A percentile compares a stretch with the other conserved stretches of the same genome.
Conservation (phyloP, 78 protist genomes). For the Dictyostelium firmibasis region DNA sequence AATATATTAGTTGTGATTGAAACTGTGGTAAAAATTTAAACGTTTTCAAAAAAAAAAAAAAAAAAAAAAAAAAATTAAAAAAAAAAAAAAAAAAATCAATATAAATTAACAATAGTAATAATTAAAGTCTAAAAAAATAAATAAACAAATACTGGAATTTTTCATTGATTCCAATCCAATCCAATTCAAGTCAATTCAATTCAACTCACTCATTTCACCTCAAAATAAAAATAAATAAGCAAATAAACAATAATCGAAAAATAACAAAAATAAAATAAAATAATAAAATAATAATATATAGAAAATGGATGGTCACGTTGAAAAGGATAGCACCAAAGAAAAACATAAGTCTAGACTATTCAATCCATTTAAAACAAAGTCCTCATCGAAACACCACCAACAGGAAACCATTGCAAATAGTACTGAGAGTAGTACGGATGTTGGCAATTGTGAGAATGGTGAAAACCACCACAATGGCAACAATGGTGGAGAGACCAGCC, state of each 20-base stretch:
- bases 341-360: neutral
- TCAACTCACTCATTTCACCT: neutral
- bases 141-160: neutral
- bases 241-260: neutral
- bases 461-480: neutral
- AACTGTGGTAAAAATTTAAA: neutral
- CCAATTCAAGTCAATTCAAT: neutral
- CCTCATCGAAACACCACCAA: neutral
- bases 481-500: neutral
- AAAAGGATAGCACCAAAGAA: neutral
- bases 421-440: neutral
- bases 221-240: neutral
- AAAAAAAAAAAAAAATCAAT: too few species aligned
- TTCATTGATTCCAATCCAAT: neutral
- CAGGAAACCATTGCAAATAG: neutral
- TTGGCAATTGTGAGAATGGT: neutral
- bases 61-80: neutral
- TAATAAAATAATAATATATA: neutral
- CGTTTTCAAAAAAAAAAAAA: neutral
- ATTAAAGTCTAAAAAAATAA: neutral
- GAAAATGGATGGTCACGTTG: neutral
- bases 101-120: too few species aligned
- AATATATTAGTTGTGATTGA: neutral
- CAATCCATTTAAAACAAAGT: neutral
- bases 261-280: neutral